These are phyloP conservation scores for Hanseniaspora lachancei DNA, from an alignment of 805 yeast species.

Conservation along the genomic window DNA sequence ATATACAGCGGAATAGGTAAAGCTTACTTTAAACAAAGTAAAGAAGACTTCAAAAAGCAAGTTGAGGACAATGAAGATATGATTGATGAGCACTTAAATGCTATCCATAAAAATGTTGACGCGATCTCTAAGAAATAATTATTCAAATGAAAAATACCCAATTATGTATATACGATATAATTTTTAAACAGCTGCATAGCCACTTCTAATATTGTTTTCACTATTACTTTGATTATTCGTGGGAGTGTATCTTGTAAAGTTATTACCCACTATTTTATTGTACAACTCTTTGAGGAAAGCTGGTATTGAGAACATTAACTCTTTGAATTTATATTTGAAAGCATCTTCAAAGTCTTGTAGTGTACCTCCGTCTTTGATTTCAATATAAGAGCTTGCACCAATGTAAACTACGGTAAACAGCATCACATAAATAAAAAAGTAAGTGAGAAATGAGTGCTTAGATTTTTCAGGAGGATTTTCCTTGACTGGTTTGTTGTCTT, in stretches of 20 bases:
- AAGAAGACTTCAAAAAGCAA: slow-evolving; percentile 34
- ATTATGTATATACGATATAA: background rate
- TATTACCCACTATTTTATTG: slow-evolving; percentile 49
- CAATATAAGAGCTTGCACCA: slow-evolving; percentile 55
- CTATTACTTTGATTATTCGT: slow-evolving; percentile 8
- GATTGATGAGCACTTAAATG: slow-evolving; percentile 45
- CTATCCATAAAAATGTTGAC: slow-evolving; percentile 51
- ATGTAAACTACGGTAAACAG: slow-evolving; percentile 62
- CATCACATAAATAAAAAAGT: slow-evolving; percentile 59
- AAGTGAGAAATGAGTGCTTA: slow-evolving; percentile 46
- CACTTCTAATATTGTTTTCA: slow-evolving; percentile 49
- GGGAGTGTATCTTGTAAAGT: slow-evolving; percentile 2
- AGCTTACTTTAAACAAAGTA: slow-evolving; percentile 39
- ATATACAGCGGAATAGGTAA: slow-evolving; percentile 86
- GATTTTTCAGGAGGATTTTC: slow-evolving; percentile 15
- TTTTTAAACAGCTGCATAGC: slow-evolving; percentile 74
- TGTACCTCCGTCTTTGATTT: slow-evolving; percentile 53
- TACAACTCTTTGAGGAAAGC: slow-evolving; percentile 54
- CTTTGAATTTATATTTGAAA: slow-evolving; percentile 53
- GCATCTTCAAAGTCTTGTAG: slow-evolving; percentile 62
- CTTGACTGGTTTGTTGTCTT: slow-evolving; percentile 18
- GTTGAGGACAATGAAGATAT: slow-evolving; percentile 41
- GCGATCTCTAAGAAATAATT: slow-evolving; percentile 48
- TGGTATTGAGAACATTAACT: slow-evolving; percentile 47
- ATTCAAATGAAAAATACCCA: background rate